Percentiles rank a stretch among this genome's conserved stretches.
Conservation (phyloP, 2,329 filamentous ascomycete species). For the Fusarium sp. region DNA sequence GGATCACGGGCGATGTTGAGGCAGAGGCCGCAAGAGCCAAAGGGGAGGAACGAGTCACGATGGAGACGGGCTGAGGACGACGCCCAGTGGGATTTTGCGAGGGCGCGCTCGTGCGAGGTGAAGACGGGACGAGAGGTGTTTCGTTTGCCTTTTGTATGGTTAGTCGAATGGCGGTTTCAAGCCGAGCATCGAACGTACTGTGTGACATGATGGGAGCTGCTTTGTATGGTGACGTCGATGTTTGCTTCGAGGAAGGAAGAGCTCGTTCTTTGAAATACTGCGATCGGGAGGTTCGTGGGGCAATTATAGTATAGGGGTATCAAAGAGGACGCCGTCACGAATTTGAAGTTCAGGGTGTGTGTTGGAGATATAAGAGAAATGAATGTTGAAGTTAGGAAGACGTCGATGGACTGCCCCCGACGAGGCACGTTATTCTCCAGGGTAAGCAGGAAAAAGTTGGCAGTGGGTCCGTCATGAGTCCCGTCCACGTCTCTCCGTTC, state of each 20-base stretch:
- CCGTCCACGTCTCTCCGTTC: constrained; percentile 27
- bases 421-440: constrained; percentile 10
- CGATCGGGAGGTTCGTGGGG: not conserved
- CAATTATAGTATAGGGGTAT: not conserved
- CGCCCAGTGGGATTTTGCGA: constrained; percentile 86
- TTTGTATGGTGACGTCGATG: constrained; percentile 16
- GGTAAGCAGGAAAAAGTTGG: constrained; percentile 26
- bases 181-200: constrained; percentile 52
- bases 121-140: constrained; percentile 95
- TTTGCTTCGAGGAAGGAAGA: not conserved
- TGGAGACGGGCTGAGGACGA: constrained; percentile 84
- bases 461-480: constrained; percentile 30
- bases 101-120: constrained; percentile 88
- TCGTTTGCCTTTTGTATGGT: constrained; percentile 73
- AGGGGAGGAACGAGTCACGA: constrained; percentile 92
- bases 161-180: not conserved
- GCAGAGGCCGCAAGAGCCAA: constrained; percentile 89
- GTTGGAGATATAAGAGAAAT: not conserved
- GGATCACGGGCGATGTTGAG: constrained; percentile 84
- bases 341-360: not conserved
- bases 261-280: not conserved
- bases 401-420: not conserved
- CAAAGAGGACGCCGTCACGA: not conserved
- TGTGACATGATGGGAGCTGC: constrained; percentile 51
- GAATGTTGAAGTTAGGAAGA: not conserved